These are phyloP conservation scores for Xerocomellus intermedius DNA, from an alignment of 768 basidiomycete species.

Conservation along the genomic window DNA sequence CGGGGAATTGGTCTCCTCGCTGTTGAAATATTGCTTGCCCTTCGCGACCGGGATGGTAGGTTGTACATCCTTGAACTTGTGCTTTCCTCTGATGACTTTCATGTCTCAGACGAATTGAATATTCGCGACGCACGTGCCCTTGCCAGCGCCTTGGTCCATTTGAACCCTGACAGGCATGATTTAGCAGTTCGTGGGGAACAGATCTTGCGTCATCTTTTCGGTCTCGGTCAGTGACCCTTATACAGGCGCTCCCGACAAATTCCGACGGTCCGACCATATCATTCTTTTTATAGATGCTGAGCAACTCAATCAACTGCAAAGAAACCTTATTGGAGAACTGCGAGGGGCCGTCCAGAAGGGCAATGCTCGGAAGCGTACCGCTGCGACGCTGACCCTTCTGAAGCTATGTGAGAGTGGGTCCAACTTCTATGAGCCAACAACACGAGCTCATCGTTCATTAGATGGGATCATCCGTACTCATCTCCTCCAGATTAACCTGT, in stretches of 20 bases:
- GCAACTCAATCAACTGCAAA: not conserved
- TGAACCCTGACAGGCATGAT: not conserved
- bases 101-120: constrained; percentile 9
- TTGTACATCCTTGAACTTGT: not conserved
- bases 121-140: constrained; percentile 11
- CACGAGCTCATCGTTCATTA: too few relatives aligned
- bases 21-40: constrained; percentile 15
- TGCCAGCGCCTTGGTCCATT: constrained; percentile 11
- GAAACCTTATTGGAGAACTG: constrained; percentile 8
- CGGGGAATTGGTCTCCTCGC: constrained; percentile 17
- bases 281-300: not conserved
- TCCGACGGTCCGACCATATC: not conserved
- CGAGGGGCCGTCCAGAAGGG: not conserved
- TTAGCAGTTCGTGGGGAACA: not conserved
- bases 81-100: not conserved
- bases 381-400: constrained; percentile 17
- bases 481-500: constrained; percentile 4
- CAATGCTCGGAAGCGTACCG: constrained; percentile 13
- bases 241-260: too few relatives aligned
- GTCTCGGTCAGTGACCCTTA: constrained; percentile 7
- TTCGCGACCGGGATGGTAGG: constrained; percentile 9
- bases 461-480: not conserved
- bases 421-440: not conserved
- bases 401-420: constrained; percentile 16
- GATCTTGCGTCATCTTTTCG: constrained; percentile 10